Conservation (phyloP, 2,329 filamentous ascomycete genomes). For the Emmonsiellopsis sp. region DNA sequence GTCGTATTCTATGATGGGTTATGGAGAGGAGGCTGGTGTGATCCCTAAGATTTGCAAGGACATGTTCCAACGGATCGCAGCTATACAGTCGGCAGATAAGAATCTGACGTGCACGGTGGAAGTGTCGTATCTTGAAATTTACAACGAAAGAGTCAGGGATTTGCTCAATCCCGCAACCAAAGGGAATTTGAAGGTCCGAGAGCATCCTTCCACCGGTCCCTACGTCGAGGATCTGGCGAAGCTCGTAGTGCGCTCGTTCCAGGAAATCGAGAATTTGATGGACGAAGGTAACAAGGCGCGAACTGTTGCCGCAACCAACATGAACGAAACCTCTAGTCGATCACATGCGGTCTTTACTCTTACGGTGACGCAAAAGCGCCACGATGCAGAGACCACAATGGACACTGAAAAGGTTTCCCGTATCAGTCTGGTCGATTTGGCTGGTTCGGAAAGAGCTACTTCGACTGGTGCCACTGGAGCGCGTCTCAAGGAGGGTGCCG, state of each 20-base stretch:
- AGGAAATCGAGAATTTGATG: slow-evolving; percentile 96
- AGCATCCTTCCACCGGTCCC: slow-evolving; percentile 93
- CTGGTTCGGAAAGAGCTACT: slow-evolving; percentile 92
- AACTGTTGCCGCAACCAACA: slow-evolving; percentile 96
- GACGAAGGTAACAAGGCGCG: slow-evolving; percentile 98
- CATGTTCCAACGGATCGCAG: slow-evolving; percentile 83
- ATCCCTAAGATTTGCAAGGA: slow-evolving; percentile 95
- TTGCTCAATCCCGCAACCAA: slow-evolving; percentile 91
- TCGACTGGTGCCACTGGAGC: slow-evolving; percentile 95
- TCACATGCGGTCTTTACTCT: slow-evolving; percentile 97
- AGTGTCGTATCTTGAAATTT: slow-evolving; percentile 97
- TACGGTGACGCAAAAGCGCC: slow-evolving; percentile 86
- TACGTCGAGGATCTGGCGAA: slow-evolving; percentile 98
- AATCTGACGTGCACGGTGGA: slow-evolving; percentile 84
- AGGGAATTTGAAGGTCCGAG: slow-evolving; percentile 91
- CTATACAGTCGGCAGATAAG: slow-evolving; percentile 59
- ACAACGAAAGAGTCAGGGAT: slow-evolving; percentile 95
- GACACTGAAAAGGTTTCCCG: slow-evolving; percentile 96
- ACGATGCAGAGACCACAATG: slow-evolving; percentile 89
- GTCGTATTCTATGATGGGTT: slow-evolving; percentile 99
- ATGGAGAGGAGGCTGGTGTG: slow-evolving; percentile 88
- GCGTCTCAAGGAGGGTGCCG: slow-evolving; percentile 89
- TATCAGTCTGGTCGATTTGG: slow-evolving; percentile 95
- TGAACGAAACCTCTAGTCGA: slow-evolving; percentile 98
- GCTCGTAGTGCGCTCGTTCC: slow-evolving; percentile 82